Percentiles rank a stretch among this genome's conserved stretches.
Conservation (phyloP, 805 yeast species). For the Cyberlindnera japonica region DNA sequence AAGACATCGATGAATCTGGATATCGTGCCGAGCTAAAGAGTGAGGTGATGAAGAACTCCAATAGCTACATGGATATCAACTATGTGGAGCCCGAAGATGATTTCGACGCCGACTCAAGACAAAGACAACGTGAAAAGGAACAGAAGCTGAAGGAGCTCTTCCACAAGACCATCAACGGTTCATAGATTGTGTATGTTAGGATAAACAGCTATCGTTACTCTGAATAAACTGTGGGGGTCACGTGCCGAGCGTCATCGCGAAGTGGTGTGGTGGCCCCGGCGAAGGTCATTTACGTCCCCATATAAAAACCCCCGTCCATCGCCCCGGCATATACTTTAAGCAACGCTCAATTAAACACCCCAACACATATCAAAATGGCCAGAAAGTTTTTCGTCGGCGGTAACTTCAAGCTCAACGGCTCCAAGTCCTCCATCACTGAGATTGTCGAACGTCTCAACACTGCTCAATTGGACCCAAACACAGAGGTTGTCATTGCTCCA, state of each 20-base stretch:
- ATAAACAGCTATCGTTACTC: no score
- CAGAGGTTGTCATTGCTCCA: conserved; percentile 93
- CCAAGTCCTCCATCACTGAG: conserved; percentile 75
- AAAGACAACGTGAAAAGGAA: conserved; percentile 40
- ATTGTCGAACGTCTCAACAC: conserved; percentile 82
- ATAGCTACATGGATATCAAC: conserved; percentile 24
- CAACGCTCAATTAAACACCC: background rate
- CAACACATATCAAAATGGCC: conserved; percentile 41
- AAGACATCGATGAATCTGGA: conserved; percentile 32
- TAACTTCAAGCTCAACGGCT: conserved; percentile 98
- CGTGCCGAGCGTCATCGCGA: background rate
- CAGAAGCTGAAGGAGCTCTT: conserved; percentile 39
- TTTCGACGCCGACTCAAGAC: conserved; percentile 13
- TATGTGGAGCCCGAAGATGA: conserved; percentile 8
- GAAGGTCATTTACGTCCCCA: background rate
- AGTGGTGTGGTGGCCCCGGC: background rate
- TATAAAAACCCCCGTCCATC: background rate
- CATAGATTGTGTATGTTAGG: no score
- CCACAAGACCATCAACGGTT: background rate
- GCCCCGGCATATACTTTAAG: background rate
- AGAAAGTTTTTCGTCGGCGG: conserved; percentile 98
- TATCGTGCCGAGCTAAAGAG: conserved; percentile 22
- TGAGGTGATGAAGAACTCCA: conserved; percentile 24
- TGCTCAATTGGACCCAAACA: conserved; percentile 69
- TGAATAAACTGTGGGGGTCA: background rate